Percentiles rank a stretch among this genome's conserved stretches.
Conservation (phyloP, 2,329 filamentous ascomycete species). For the Ceratocystis lukuohia region DNA sequence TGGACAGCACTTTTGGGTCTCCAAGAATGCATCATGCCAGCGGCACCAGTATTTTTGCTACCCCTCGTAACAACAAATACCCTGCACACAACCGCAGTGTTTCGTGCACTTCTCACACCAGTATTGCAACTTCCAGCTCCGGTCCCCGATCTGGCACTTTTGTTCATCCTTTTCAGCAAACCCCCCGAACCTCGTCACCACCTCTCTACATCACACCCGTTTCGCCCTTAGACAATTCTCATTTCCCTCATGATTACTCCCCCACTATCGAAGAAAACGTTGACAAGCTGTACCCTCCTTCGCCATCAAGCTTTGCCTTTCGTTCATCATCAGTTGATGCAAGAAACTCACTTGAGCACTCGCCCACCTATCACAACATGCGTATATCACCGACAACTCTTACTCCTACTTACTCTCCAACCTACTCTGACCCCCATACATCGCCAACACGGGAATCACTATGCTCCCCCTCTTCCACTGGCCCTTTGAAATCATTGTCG, state of each 20-base stretch:
- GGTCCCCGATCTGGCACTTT: conserved; percentile 33
- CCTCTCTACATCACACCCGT: conserved; percentile 32
- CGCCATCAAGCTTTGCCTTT: conserved; percentile 8
- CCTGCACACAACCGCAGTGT: conserved; percentile 45
- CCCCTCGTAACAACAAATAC: conserved; percentile 26
- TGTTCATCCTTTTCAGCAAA: conserved; percentile 53
- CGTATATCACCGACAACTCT: conserved; percentile 31
- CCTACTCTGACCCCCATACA: conserved; percentile 35
- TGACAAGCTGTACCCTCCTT: conserved; percentile 27
- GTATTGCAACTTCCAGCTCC: conserved; percentile 29
- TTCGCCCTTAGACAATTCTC: conserved; percentile 22
- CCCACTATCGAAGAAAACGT: conserved; percentile 43
- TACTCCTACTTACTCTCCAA: conserved; percentile 28
- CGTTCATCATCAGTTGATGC: conserved; percentile 14
- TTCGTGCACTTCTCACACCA: conserved; percentile 44
- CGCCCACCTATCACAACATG: conserved; percentile 21
- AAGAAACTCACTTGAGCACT: conserved; percentile 13
- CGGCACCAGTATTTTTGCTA: conserved; percentile 17
- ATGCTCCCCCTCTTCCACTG: conserved; percentile 20
- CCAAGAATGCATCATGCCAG: conserved; percentile 11
- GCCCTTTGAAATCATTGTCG: conserved; percentile 27
- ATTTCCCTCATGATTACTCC: conserved; percentile 36
- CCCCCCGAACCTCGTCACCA: conserved; percentile 40
- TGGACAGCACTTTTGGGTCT: conserved; percentile 11
- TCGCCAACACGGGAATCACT: conserved; percentile 20